phyloP scores from a whole-genome alignment of 805 yeast species.

The Ogataea minuta region DNA sequence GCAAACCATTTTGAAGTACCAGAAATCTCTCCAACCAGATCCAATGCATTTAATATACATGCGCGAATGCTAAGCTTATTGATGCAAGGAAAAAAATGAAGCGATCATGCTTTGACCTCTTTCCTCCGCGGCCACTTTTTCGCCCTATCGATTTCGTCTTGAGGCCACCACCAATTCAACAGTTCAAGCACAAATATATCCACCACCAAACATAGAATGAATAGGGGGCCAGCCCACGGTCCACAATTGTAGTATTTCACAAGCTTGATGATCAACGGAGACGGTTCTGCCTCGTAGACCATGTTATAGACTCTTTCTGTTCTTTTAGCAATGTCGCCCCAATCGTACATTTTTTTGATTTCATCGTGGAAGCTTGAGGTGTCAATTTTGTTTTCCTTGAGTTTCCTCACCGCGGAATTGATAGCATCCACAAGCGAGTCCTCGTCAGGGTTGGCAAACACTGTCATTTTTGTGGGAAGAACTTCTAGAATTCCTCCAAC shows the following conservation, averaged over 20 bases:
- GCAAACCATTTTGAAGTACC: constrained; percentile 1
- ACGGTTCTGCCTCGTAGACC: constrained; percentile 22
- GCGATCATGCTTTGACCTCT: constrained; percentile 3
- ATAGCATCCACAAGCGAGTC: constrained; percentile 75
- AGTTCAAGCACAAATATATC: constrained; percentile 65
- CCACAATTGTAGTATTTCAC: constrained; percentile 68
- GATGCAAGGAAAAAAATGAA: constrained; percentile 2
- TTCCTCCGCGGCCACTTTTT: constrained; percentile 67
- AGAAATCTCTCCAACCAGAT: not conserved
- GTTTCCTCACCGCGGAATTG: constrained; percentile 60
- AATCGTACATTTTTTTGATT: constrained; percentile 80
- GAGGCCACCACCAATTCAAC: constrained; percentile 72
- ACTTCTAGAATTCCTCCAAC: constrained; percentile 99
- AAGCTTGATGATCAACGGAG: constrained; percentile 54
- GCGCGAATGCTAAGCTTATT: constrained; percentile 1
- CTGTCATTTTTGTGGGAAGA: constrained; percentile 88
- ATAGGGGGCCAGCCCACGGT: constrained; percentile 82
- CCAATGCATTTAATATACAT: constrained; percentile 4
- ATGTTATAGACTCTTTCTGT: constrained; percentile 79
- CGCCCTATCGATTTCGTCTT: constrained; percentile 65
- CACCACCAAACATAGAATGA: constrained; percentile 74
- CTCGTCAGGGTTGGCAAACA: constrained; percentile 85
- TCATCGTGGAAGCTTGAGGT: constrained; percentile 76
- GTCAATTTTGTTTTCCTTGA: constrained; percentile 59
- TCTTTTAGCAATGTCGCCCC: constrained; percentile 84